Base-by-base conservation (phyloP, 2,329 filamentous ascomycete species). In the Stachybotrys elegans region DNA sequence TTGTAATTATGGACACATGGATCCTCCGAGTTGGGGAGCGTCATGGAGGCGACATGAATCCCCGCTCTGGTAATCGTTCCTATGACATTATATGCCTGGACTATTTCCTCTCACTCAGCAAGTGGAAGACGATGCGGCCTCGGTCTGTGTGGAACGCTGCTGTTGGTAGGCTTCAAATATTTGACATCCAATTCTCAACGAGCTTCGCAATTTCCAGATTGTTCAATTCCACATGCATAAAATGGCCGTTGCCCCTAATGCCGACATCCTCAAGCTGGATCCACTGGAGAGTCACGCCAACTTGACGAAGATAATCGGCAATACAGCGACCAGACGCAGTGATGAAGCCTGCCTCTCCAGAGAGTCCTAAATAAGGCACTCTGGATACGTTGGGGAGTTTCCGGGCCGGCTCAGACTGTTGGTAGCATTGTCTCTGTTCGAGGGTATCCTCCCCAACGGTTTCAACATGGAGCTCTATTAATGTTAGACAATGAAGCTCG, bases 191-290 rank as follows among this genome's bases (percentile, higher is more conserved):
- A 3, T 37, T 6, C 13, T 41, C 21, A 1, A 44, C 42, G 12
- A 46, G 9, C 3, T 5, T 40, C n/a, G 52, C 43, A 32, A 54
- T 54, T 5, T 51, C 17, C 8, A 50, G 19, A 36, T 52, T 50
- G 12, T 54, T 54, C 43, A 51, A 49, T 38, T 54, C 51, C 5
- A 50, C 40, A 16, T 48, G 43, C 31, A 54, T 42, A 17, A 54
- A 49, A 22, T 54, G 50, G 0, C 48, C 43, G 5, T 54, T 54
- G 0, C 52, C 51, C 22, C 47, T 45, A 7, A 54, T 52, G 1
- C 48, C 45, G 20, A 17, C 21, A 2, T 48, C 34, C 4, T 43
- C 43, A 3, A 54, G 20, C 40, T 51, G 47, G 9, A 51, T 46
- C 46, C 45, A 54, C 11, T 52, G 45, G 7, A 43, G 48, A 5